These are phyloP conservation scores for Chlorella sp. DNA, from an alignment of 139 green algal species.

Conservation along the genomic window DNA sequence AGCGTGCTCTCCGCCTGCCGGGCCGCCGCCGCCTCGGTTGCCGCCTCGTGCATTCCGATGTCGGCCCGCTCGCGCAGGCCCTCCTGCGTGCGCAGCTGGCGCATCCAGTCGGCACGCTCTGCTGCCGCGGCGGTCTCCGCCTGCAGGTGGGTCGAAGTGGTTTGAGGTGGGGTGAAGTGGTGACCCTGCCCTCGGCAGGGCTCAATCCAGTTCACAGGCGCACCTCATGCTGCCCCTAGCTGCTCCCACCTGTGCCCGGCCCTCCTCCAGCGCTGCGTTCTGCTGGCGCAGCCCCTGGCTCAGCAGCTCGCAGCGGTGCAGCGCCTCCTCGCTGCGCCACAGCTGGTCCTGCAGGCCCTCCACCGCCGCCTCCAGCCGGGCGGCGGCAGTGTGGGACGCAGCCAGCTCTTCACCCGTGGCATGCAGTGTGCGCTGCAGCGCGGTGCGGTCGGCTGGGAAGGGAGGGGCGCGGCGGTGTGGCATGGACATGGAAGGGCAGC, in stretches of 20 bases:
- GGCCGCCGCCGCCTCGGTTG: slow-evolving; percentile 1
- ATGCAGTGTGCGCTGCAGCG: slow-evolving; percentile 25
- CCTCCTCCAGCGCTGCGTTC: neutral
- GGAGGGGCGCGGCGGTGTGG: no score
- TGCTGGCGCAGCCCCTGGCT: neutral
- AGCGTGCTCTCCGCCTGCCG: slow-evolving; percentile 1
- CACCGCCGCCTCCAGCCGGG: neutral
- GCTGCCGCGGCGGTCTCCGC: neutral
- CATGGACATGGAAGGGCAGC: neutral
- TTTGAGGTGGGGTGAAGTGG: neutral
- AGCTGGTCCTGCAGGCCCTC: slow-evolving; percentile 11
- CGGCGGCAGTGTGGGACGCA: neutral
- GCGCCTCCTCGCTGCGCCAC: neutral
- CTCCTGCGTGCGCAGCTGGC: slow-evolving; percentile 14
- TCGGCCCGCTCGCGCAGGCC: slow-evolving; percentile 35
- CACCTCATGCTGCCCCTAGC: neutral
- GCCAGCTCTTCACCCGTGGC: slow-evolving; percentile 22
- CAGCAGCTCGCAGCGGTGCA: neutral
- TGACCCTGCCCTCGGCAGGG: neutral
- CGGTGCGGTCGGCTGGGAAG: slow-evolving; percentile 15
- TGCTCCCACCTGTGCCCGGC: neutral
- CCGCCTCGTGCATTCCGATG: slow-evolving; percentile 37
- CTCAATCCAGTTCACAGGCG: neutral
- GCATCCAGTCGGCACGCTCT: neutral
- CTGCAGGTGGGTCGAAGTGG: neutral